Conservation (phyloP, 2,329 filamentous ascomycete species). For the Penicillium sp. region DNA sequence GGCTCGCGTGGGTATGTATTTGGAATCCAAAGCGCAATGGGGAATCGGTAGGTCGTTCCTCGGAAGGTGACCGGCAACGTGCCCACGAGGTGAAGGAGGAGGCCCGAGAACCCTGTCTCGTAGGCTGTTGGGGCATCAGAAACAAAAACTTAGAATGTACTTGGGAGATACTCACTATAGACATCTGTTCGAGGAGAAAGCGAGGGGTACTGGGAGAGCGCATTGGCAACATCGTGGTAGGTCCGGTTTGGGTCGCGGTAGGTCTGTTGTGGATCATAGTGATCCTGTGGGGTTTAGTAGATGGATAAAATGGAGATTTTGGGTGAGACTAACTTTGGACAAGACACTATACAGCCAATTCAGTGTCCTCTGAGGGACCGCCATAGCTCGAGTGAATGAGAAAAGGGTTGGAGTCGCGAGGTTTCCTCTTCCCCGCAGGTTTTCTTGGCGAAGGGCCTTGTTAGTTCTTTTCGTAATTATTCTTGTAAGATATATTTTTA, state of each 20-base stretch:
- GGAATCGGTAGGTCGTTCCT: conserved; percentile 85
- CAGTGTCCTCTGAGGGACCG: conserved; percentile 83
- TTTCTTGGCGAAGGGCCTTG: conserved; percentile 7
- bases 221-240: conserved; percentile 85
- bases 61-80: conserved; percentile 91
- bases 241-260: conserved; percentile 91
- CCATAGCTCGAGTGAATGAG: conserved; percentile 30
- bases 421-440: conserved; percentile 12
- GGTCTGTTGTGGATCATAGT: conserved; percentile 61
- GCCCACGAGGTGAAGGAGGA: conserved; percentile 81
- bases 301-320: background rate
- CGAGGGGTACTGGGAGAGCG: conserved; percentile 74
- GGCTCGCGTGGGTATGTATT: conserved; percentile 84
- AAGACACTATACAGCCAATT: conserved; percentile 95
- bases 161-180: conserved; percentile 66
- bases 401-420: conserved; percentile 1
- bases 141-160: conserved; percentile 20
- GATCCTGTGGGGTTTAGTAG: conserved; percentile 31
- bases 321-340: conserved; percentile 59
- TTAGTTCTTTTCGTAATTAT: background rate
- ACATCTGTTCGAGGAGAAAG: conserved; percentile 87
- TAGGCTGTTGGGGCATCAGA: conserved; percentile 60
- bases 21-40: conserved; percentile 88
- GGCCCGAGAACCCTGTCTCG: conserved; percentile 79
- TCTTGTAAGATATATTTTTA: background rate